Conservation (phyloP, 352 stramenopile species). For the Pythium phragmitis region DNA sequence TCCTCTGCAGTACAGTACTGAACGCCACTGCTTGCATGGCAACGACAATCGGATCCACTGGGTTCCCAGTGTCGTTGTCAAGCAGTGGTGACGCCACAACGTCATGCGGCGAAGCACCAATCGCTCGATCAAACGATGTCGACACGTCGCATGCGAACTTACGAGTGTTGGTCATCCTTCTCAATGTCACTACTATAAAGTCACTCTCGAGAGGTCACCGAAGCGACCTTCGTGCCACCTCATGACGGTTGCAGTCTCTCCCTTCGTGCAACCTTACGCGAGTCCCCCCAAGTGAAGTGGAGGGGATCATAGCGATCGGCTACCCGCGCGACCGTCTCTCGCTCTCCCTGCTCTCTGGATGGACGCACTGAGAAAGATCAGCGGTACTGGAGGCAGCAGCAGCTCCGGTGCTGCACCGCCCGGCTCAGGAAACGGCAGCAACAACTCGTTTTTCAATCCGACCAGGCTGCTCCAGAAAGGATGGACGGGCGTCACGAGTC, state of each 20-base stretch:
- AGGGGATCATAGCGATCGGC: not conserved
- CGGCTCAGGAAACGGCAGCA: not conserved
- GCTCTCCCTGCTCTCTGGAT: conserved; percentile 11
- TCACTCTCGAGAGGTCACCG: not conserved
- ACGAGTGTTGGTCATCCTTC: not conserved
- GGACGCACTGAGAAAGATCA: conserved; percentile 26
- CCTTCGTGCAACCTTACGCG: conserved; percentile 12
- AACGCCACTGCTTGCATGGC: no score
- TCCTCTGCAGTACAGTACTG: no score
- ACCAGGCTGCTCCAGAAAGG: conserved; percentile 59
- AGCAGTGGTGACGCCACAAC: conserved; percentile 10
- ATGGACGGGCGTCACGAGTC: conserved; percentile 65
- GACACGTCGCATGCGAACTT: conserved; percentile 19
- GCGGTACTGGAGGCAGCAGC: conserved; percentile 9
- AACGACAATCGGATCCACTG: no score
- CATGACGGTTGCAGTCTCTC: conserved; percentile 7
- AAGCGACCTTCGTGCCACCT: conserved; percentile 18
- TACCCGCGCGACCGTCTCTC: not conserved
- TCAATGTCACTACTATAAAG: not conserved
- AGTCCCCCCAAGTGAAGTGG: conserved; percentile 1
- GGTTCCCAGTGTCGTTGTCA: no score
- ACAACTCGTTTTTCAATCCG: conserved; percentile 57
- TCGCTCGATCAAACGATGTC: not conserved
- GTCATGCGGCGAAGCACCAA: conserved; percentile 14
- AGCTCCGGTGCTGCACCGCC: not conserved